These are phyloP conservation scores for Phytophthora pini DNA, from an alignment of 352 stramenopile species.

Conservation along the genomic window DNA sequence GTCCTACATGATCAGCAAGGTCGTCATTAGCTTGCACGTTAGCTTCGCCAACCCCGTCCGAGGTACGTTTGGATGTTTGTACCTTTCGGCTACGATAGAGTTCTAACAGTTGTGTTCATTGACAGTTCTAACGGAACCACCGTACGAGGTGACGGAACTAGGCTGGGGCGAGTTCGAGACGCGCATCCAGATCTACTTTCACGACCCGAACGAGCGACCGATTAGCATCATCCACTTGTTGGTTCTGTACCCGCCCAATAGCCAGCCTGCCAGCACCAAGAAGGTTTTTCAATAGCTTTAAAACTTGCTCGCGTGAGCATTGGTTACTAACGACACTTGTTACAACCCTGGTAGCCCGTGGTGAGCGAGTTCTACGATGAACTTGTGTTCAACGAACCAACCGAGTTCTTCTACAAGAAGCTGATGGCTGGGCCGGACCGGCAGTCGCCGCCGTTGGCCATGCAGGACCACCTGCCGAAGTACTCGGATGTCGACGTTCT, in stretches of 20 bases:
- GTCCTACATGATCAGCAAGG: slow-evolving; percentile 94
- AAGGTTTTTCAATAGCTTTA: slow-evolving; percentile 58
- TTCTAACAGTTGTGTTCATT: slow-evolving; percentile 9
- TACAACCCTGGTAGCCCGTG: slow-evolving; percentile 77
- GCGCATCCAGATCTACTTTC: slow-evolving; percentile 96
- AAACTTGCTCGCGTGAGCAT: neutral
- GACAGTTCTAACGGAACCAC: slow-evolving; percentile 92
- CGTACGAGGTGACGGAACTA: slow-evolving; percentile 97
- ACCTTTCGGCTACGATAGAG: slow-evolving; percentile 9
- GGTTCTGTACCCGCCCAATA: slow-evolving; percentile 83
- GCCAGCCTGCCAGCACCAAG: slow-evolving; percentile 89
- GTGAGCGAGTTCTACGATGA: slow-evolving; percentile 98
- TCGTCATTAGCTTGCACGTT: slow-evolving; percentile 97
- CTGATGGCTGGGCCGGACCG: slow-evolving; percentile 81
- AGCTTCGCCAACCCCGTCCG: slow-evolving; percentile 95
- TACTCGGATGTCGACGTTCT: slow-evolving; percentile 93
- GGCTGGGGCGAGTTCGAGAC: slow-evolving; percentile 99
- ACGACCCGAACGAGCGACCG: slow-evolving; percentile 92
- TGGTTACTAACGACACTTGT: neutral
- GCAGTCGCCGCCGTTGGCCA: slow-evolving; percentile 62
- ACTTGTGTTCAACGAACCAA: slow-evolving; percentile 98
- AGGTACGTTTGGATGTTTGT: slow-evolving; percentile 38
- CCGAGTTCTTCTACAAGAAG: slow-evolving; percentile 95
- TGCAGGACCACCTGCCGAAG: slow-evolving; percentile 85
- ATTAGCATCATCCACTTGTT: slow-evolving; percentile 93